Evolutionary conservation across 176 grass and related monocot species (phyloP), one percentile per base, ranked within the genome.

Genomic region (Saccharum spontaneum): DNA sequence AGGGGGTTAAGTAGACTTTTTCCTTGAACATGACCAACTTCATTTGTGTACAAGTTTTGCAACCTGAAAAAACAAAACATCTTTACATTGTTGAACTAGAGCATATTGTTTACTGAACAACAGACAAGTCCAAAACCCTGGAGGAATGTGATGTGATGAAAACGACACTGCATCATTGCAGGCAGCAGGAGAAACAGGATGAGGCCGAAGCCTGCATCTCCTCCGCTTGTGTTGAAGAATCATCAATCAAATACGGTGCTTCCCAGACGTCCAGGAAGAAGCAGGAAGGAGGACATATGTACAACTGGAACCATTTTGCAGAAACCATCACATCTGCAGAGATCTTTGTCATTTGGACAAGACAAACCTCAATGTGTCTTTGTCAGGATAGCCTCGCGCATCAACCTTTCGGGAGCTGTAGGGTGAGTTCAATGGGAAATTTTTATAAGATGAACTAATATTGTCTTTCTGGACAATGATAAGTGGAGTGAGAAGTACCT

Each of bases 341-440:
- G 37, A 66, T 28, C 10, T n/a, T 39, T 50, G 64, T 78, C 71
- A 41, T 84, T 49, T 79, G 54, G 50, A 89, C 77, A 71, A 83
- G 50, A 89, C 77, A 71, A 83, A 85, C 81, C 86, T 79, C 76
- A 79, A 41, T 71, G 85, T 78, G 84, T 88, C 74, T 85, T 89
- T 85, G 75, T 86, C 76, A 76, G 71, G 71, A 91, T 84, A 81
- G 91, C 93, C 80, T 90, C 93, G 71, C 87, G 93, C 85, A 95
- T 90, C 87, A 98, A 86, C 23, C 24, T 83, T 83, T 93, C 89
- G 7, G 87, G 85, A 83, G 89, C 95, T 98, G 91, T 77, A 88
- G 0, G 45, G 70, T 15, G 68, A 69, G 68, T 46, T 69, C 28
- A 80, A 44, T 52, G 49, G 83, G 69, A 90, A 87, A 23, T 15